A percentile compares a stretch with the other conserved stretches of the same genome.
phyloP scores from a whole-genome alignment of 495 filamentous ascomycete genomes.

The Apodospora peruviana region DNA sequence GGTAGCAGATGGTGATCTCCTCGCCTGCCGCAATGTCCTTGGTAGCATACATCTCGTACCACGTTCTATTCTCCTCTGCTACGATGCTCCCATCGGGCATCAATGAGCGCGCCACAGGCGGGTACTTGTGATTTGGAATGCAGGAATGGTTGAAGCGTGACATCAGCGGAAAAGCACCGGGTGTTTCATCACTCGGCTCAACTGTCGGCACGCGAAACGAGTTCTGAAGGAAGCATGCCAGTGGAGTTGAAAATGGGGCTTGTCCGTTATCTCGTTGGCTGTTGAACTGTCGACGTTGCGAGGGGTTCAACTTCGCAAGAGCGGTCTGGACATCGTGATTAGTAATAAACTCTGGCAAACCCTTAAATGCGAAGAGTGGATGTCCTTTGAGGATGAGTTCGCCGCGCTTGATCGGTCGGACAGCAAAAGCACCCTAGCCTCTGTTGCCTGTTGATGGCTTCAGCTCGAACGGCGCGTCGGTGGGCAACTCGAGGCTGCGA shows the following conservation, averaged over 20 bases:
- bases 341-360: neutral
- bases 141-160: neutral
- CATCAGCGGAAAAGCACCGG: neutral
- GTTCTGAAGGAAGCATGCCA: neutral
- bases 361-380: neutral
- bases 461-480: neutral
- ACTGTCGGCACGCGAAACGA: neutral
- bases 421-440: neutral
- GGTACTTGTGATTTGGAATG: neutral
- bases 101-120: no score
- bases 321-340: neutral
- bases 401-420: neutral
- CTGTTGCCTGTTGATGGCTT: neutral
- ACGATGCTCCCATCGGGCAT: no score
- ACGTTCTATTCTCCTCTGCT: neutral
- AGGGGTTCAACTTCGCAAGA: neutral
- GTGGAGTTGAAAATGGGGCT: neutral
- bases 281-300: neutral
- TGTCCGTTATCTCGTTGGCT: neutral
- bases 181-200: neutral
- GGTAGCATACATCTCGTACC: neutral
- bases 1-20: neutral
- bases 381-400: neutral
- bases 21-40: neutral
- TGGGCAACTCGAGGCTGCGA: neutral